Evolutionary conservation across 2,329 filamentous ascomycete species (phyloP).

Genomic region (Ophiostoma sp.): DNA sequence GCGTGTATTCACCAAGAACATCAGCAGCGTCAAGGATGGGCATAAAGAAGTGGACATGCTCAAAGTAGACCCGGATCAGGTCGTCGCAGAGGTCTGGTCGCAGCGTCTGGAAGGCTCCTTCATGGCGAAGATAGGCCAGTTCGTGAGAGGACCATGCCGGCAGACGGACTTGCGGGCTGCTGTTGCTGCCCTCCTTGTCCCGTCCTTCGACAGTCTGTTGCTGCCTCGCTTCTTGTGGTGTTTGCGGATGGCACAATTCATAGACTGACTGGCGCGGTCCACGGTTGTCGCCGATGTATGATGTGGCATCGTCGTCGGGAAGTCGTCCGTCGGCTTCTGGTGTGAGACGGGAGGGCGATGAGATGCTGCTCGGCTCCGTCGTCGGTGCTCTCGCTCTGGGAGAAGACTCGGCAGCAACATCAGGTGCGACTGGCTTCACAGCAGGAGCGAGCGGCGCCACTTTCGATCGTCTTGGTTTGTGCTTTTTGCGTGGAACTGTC

Average conservation of each 20-base stretch:
- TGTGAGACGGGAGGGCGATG: neutral
- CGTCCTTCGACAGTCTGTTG: neutral
- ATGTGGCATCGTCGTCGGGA: constrained; percentile 3
- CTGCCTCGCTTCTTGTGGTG: neutral
- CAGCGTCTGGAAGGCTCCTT: constrained; percentile 1
- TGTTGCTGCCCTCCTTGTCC: neutral
- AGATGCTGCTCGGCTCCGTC: neutral
- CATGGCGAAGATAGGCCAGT: neutral
- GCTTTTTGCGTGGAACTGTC: constrained; percentile 18
- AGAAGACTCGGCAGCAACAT: neutral
- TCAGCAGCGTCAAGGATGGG: constrained; percentile 32
- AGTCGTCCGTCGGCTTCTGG: constrained; percentile 8
- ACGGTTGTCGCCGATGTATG: constrained; percentile 14
- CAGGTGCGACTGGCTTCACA: neutral
- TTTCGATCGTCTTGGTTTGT: neutral
- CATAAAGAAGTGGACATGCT: constrained; percentile 33
- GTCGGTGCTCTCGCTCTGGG: neutral
- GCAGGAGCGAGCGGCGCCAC: neutral
- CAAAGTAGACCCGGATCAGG: constrained; percentile 32
- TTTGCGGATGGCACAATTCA: constrained; percentile 9
- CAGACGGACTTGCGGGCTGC: neutral
- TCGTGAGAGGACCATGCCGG: neutral
- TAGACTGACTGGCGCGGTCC: constrained; percentile 9
- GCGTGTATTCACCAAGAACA: constrained; percentile 30
- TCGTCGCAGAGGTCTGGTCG: neutral